Evolutionary conservation across 169 alveolate genomes (phyloP).

Genomic region (Eimeria zaria): DNA sequence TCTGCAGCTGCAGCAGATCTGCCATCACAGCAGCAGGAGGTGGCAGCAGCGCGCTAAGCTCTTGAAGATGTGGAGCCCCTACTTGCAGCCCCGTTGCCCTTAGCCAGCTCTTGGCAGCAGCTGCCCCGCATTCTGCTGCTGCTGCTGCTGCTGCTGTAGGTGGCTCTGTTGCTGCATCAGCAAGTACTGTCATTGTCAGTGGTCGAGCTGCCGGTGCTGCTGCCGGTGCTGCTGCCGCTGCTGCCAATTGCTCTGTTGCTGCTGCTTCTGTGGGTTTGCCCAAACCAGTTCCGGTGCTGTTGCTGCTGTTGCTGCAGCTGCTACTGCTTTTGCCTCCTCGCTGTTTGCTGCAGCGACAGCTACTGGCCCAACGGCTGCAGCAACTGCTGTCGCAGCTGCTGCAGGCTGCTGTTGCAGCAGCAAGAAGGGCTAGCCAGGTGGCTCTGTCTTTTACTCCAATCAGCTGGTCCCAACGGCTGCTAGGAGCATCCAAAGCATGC

Average conservation of each 20-base stretch:
- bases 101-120: background rate
- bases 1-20: background rate
- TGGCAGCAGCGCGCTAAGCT: conserved; percentile 7
- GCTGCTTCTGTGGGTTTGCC: background rate
- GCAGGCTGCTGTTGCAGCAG: conserved; percentile 42
- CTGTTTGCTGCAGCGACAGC: background rate
- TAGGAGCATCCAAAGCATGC: background rate
- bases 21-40: background rate
- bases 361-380: conserved; percentile 10
- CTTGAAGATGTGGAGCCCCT: conserved; percentile 38
- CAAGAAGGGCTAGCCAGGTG: conserved; percentile 32
- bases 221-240: background rate
- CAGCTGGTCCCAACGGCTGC: background rate
- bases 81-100: conserved; percentile 39
- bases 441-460: conserved; percentile 35
- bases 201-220: background rate
- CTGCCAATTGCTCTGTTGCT: conserved; percentile 6
- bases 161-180: background rate
- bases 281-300: background rate
- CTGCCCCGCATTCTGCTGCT: conserved; percentile 36
- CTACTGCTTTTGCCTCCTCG: background rate
- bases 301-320: conserved; percentile 19
- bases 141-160: conserved; percentile 30
- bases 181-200: background rate
- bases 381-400: conserved; percentile 44